Conservation (phyloP, 306 rosid genomes). For the Parietaria judaica region DNA sequence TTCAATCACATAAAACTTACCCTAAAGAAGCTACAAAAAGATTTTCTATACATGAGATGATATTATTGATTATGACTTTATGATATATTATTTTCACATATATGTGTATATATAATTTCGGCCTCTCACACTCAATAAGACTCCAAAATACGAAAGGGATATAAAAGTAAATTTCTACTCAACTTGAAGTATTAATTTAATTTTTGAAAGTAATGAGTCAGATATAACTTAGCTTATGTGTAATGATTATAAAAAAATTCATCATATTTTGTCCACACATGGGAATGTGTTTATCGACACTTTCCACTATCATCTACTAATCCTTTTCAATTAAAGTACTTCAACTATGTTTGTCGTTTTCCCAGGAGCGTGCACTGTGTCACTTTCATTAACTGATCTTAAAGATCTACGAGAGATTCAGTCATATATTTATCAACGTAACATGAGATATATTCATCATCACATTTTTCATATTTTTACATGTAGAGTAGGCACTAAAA, state of each 20-base stretch:
- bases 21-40: constrained; percentile 4
- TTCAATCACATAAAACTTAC: constrained; percentile 1
- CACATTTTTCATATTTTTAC: constrained; percentile 15
- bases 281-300: constrained; percentile 15
- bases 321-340: background rate
- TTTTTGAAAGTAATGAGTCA: background rate
- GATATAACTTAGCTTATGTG: constrained; percentile 5
- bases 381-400: constrained; percentile 39
- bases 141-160: constrained; percentile 5
- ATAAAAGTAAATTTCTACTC: background rate
- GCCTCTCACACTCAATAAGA: constrained; percentile 8
- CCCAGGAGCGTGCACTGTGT: constrained; percentile 33
- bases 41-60: background rate
- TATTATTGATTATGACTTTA: background rate
- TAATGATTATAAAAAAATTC: background rate
- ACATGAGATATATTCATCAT: constrained; percentile 6
- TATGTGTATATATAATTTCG: background rate
- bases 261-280: constrained; percentile 16
- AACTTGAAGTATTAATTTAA: constrained; percentile 14
- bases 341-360: constrained; percentile 38
- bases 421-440: constrained; percentile 4
- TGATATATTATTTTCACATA: constrained; percentile 1
- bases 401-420: constrained; percentile 59
- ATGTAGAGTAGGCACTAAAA: background rate
- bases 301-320: constrained; percentile 17